Percentiles rank a stretch among this genome's conserved stretches.
Evolutionary conservation across 768 basidiomycete species (phyloP).

Genomic region (Boletellus ananiceps): DNA sequence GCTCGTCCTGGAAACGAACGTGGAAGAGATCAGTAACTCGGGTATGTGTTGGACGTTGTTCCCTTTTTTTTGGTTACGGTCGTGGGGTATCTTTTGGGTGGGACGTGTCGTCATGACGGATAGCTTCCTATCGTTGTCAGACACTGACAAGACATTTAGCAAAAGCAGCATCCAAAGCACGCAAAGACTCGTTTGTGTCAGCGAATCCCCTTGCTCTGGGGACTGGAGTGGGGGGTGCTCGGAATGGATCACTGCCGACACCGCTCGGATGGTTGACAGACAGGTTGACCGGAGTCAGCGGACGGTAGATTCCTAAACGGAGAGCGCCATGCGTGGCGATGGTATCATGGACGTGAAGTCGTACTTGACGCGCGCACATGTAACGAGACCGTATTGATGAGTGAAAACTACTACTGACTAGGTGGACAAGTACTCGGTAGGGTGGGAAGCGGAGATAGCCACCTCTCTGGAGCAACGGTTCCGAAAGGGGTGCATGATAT

Average conservation of each 20-base stretch:
- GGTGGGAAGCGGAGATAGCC: background rate
- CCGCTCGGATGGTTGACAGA: slow-evolving; percentile 79
- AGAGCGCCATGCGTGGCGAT: background rate
- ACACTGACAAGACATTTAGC: slow-evolving; percentile 40
- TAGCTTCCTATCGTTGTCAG: slow-evolving; percentile 1
- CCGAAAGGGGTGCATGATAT: background rate
- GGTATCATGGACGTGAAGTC: slow-evolving; percentile 1
- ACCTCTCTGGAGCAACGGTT: too few species aligned
- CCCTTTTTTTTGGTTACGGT: background rate
- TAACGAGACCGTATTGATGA: background rate
- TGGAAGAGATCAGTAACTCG: slow-evolving; percentile 73
- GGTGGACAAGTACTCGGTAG: background rate
- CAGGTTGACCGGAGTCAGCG: slow-evolving; percentile 63
- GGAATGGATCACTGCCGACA: slow-evolving; percentile 59
- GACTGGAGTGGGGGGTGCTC: slow-evolving; percentile 51
- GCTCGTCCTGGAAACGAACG: slow-evolving; percentile 91
- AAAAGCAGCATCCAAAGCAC: slow-evolving; percentile 61
- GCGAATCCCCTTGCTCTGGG: slow-evolving; percentile 80
- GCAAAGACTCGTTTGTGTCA: slow-evolving; percentile 76
- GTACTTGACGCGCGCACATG: background rate
- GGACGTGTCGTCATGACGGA: too few species aligned
- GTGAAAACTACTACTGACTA: background rate
- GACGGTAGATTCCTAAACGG: slow-evolving; percentile 32
- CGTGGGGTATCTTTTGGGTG: slow-evolving; percentile 2
- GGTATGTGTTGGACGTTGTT: slow-evolving; percentile 41